Base-by-base conservation (phyloP, 176 grass and related monocot genomes). In the Rhipidocladum racemiflorum region DNA sequence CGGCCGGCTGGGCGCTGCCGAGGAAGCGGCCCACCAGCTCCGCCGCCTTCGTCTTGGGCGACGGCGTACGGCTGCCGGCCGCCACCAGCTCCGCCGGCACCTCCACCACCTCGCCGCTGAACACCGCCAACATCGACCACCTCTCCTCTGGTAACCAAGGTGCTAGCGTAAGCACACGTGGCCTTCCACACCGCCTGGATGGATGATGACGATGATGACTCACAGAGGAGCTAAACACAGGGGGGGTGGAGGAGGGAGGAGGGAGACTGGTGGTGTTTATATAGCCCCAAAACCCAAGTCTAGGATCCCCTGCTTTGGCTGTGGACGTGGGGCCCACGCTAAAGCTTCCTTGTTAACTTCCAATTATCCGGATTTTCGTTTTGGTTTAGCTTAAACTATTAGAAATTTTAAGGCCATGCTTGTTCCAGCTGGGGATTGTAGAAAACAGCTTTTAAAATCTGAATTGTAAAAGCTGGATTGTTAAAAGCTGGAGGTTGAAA, bases 101-200 rank as follows among this genome's bases (percentile, higher is more conserved):
- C 78, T 83, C 95, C 81, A 98, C 95, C 81, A 95, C 90, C 49
- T 85, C 88, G 54, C 95, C 95, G 89, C 90, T 93, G 81, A 98
- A 95, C 72, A 98, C 95, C 27, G 88, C 92, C 88, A 98, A 76
- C 95, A 95, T 98, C 81, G 32, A 32, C 32, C 32, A 2, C 32
- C 32, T 45, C 53, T n/a, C 9, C 53, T 23, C 7, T 1, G 50
- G 8, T 49, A 21, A 2, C 18, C 2, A 21, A 21, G 50, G 18
- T 2, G 7, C 53, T 23, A 10, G 53, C 53, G 1, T 8, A 53
- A 53, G 18, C 23, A 12, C 4, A 57, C 0, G 54, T 72, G 57
- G 51, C 67, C 59, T 74, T 80, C 70, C 85, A 75, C 77, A 39
- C 79, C 70, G 29, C 78, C 77, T 48, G 78, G 77, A 68, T 29